Percentiles rank a stretch among this genome's conserved stretches.
Conservation (phyloP, 441 rosid genomes). For the Euphorbia neoarborescens region DNA sequence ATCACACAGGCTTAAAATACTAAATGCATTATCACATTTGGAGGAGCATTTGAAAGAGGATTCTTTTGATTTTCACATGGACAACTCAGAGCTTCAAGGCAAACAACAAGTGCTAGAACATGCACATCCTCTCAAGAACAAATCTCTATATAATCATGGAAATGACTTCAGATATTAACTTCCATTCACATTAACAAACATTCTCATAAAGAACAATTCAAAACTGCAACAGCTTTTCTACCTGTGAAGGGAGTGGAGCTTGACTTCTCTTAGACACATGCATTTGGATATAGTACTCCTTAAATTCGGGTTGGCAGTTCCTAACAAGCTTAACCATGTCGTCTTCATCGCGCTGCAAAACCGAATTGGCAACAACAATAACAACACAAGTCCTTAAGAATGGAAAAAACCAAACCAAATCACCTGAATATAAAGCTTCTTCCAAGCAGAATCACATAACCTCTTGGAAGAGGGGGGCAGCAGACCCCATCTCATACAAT, state of each 20-base stretch:
- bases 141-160: not conserved
- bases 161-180: not conserved
- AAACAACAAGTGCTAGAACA: not conserved
- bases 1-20: not conserved
- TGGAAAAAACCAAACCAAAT: not conserved
- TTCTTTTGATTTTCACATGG: not conserved
- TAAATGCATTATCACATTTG: not conserved
- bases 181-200: not conserved
- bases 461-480: slow-evolving; percentile 44
- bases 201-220: not conserved
- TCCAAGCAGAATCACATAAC: slow-evolving; percentile 72
- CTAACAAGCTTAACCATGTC: slow-evolving; percentile 69
- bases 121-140: not conserved
- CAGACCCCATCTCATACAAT: slow-evolving; percentile 78
- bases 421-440: slow-evolving; percentile 85
- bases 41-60: not conserved
- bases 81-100: not conserved
- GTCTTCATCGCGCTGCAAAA: slow-evolving; percentile 72
- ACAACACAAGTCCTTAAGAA: not conserved
- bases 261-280: slow-evolving; percentile 88
- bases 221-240: slow-evolving; percentile 22
- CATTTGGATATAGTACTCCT: slow-evolving; percentile 85
- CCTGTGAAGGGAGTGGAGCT: slow-evolving; percentile 84
- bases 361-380: slow-evolving; percentile 4
- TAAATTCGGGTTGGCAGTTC: slow-evolving; percentile 65